Evolutionary conservation across 2,329 filamentous ascomycete genomes (phyloP).

Genomic region (Colletotrichum tabaci): DNA sequence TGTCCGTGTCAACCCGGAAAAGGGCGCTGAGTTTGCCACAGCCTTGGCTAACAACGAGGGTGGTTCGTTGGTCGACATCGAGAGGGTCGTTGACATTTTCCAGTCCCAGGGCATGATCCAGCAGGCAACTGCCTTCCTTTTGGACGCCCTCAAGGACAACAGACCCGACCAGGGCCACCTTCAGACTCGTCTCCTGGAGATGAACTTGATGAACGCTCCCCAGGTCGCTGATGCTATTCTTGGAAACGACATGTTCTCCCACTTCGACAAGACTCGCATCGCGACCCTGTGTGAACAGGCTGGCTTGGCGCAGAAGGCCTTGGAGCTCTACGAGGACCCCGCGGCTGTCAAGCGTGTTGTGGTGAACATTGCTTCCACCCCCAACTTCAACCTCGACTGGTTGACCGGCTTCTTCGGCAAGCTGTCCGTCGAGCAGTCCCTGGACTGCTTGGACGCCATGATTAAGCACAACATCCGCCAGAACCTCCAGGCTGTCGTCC

Average conservation of each 20-base stretch:
- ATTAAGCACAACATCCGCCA: constrained; percentile 96
- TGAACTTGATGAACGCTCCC: constrained; percentile 97
- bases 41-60: constrained; percentile 90
- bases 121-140: constrained; percentile 96
- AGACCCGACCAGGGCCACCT: constrained; percentile 92
- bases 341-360: constrained; percentile 91
- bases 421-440: constrained; percentile 93
- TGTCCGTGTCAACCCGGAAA: constrained; percentile 90
- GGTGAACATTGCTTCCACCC: constrained; percentile 83
- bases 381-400: constrained; percentile 93
- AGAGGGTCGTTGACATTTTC: constrained; percentile 97
- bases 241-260: constrained; percentile 97
- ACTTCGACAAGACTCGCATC: constrained; percentile 94
- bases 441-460: constrained; percentile 97
- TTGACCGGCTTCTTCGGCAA: constrained; percentile 93
- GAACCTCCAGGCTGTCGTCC: constrained; percentile 94
- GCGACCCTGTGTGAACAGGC: constrained; percentile 94
- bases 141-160: constrained; percentile 96
- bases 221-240: constrained; percentile 98
- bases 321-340: constrained; percentile 96
- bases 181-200: constrained; percentile 95
- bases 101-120: constrained; percentile 98
- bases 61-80: constrained; percentile 90
- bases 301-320: constrained; percentile 85
- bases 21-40: constrained; percentile 95